Evolutionary conservation across 495 filamentous ascomycete genomes (phyloP), one percentile per base, ranked within the genome.

Genomic region (Sordaria brevicollis): DNA sequence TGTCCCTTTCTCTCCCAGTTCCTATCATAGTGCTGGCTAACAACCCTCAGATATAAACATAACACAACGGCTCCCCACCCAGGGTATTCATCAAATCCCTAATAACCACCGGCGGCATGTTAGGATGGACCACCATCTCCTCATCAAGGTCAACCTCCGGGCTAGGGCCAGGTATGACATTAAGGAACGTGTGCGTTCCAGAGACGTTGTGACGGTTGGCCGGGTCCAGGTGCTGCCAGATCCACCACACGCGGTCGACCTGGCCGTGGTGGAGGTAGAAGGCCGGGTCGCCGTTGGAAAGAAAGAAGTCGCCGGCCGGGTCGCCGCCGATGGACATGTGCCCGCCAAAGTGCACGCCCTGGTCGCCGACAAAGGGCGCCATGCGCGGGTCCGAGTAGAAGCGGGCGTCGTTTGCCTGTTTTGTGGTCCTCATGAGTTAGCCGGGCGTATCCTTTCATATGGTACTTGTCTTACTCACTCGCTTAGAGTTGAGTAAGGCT

Each of bases 181-280:
- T 78, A 71, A 76, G 79, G 78, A 82, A 81, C 39, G 80, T 83
- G 67, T 77, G 76, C 1, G 80, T 83, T 25, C 80, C 81, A 3
- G 76, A 75, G 72, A 83, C 80, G n/a, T 77, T 77, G 78, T 73
- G 74, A 69, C 79, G 71, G 17, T 78, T 76, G 54, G 74, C 76
- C 72, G 72, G 79, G 70, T 81, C 79, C 13, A 81, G 74, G 65
- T 80, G 79, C 74, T 93, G 89, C 90, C 91, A 93, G 67, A 90
- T 90, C 80, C 87, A 90, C 81, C 86, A 92, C 19, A 89, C 71
- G 39, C 87, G 86, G 77, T 93, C 91, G 68, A 93, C 85, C 82
- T 87, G 86, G 5, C 83, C 86, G 75, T 93, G 90, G 76, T 92
- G 90, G 15, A 88, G 82, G 76, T 83, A 92, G 80, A 93, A 93